Conservation (phyloP, 257 asterid genomes). For the Echium plantagineum region DNA sequence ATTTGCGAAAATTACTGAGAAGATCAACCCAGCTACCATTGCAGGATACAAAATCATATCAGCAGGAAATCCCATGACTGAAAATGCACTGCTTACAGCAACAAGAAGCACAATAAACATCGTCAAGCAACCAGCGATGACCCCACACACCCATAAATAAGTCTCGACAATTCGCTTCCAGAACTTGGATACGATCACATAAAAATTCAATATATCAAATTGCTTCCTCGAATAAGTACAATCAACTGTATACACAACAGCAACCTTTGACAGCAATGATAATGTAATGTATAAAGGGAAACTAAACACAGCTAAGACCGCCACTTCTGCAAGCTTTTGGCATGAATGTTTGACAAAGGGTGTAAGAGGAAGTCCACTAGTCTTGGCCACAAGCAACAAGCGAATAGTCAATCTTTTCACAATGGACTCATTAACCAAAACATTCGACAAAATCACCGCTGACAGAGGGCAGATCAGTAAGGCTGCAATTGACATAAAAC, state of each 20-base stretch:
- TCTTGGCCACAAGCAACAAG: conserved; percentile 51
- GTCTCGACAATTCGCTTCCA: conserved; percentile 68
- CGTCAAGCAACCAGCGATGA: conserved; percentile 47
- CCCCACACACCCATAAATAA: conserved; percentile 57
- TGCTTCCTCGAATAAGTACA: conserved; percentile 69
- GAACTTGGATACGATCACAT: conserved; percentile 39
- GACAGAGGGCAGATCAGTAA: conserved; percentile 73
- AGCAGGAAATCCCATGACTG: conserved; percentile 60
- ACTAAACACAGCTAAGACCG: conserved; percentile 42
- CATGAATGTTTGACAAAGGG: conserved; percentile 66
- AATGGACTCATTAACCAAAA: conserved; percentile 51
- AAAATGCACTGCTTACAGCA: conserved; percentile 40
- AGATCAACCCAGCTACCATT: conserved; percentile 55
- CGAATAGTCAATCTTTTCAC: conserved; percentile 41
- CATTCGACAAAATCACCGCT: conserved; percentile 56
- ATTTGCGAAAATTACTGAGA: conserved; percentile 63
- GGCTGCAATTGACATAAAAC: conserved; percentile 52
- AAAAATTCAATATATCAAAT: conserved; percentile 44
- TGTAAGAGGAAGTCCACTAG: conserved; percentile 66
- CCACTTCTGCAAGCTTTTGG: conserved; percentile 59
- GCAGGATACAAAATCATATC: conserved; percentile 78
- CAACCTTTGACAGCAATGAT: conserved; percentile 67
- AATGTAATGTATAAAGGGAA: conserved; percentile 64
- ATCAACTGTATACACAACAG: conserved; percentile 78
- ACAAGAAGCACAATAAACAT: conserved; percentile 48